These are phyloP conservation scores for Hawksworthiomyces lignivorus DNA, from an alignment of 2,329 filamentous ascomycete genomes.

Conservation along the genomic window DNA sequence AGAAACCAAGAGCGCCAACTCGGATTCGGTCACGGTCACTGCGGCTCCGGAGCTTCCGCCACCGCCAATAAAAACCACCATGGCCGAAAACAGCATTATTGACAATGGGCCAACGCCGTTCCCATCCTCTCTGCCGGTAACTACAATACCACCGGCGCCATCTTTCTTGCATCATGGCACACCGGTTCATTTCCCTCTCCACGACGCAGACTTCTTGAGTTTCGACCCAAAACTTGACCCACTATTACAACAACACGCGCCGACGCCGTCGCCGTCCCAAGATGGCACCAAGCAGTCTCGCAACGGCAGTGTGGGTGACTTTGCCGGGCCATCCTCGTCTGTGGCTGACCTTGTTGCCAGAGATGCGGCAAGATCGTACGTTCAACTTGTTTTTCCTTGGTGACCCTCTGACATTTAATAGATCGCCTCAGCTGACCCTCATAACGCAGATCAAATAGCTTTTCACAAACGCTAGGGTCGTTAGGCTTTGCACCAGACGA, in stretches of 20 bases:
- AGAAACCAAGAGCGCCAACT: no score
- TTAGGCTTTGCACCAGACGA: constrained; percentile 30
- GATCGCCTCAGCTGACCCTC: neutral
- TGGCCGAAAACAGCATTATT: no score
- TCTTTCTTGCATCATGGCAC: no score
- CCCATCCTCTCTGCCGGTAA: no score
- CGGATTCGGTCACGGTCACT: no score
- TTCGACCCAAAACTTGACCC: constrained; percentile 6
- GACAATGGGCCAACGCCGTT: no score
- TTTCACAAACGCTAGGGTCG: constrained; percentile 27
- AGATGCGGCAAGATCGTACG: constrained; percentile 28
- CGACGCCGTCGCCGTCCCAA: constrained; percentile 15
- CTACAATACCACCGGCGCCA: no score
- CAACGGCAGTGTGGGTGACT: neutral
- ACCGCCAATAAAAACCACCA: no score
- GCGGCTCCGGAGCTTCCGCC: no score
- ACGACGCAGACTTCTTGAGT: neutral
- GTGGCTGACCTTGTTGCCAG: constrained; percentile 28
- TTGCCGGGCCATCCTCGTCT: constrained; percentile 11
- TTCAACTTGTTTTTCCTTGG: neutral
- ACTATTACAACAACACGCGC: constrained; percentile 7
- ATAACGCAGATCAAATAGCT: constrained; percentile 22
- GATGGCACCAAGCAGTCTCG: constrained; percentile 8
- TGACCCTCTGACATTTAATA: no score
- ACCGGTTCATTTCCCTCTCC: neutral